Base-by-base conservation (phyloP, 352 stramenopile genomes). In the Phytopythium kandeliae region DNA sequence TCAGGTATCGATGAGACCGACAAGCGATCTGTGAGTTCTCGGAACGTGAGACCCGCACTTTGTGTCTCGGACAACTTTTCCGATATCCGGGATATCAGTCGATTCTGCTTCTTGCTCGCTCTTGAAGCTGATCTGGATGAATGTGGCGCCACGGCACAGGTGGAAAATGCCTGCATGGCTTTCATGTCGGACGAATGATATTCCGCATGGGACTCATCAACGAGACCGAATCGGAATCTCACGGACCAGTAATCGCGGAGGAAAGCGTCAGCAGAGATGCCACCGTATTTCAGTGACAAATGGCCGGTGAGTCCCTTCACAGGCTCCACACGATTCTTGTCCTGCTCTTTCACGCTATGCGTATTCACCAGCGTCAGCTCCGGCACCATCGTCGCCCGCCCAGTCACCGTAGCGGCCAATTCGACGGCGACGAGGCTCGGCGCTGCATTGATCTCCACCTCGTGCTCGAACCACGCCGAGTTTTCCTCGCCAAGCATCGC, bases 271-370 rank as follows among this genome's bases (percentile, higher is more conserved):
- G 77, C 74, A 6, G 61, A 53, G 3, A 72, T 64, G 0, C 76
- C 78, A 50, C 57, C 60, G 30, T 65, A 87, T 22, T 62, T 56
- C 5, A 61, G 67, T 6, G 73, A 74, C 9, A 92, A 58, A 59
- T 92, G 81, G 34, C 77, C 81, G 0, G 73, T 63, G 35, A 88
- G 57, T n/a, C 81, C 81, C 54, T 88, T 89, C n/a, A 89, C 67
- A 25, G 74, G 60, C 25, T 77, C 52, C 10, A 56, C 62, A 3
- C 61, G 62, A 30, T 80, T 54, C 13, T 63, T 60, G 19, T 79
- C 62, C 1, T 35, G 38, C n/a, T 33, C 44, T 15, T 55, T 42
- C 5, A 21, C 16, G 24, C 38, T 41, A 13, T 51, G 47, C 19
- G 63, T 63, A 12, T 49, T 41, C 24, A 69, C 64, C 31, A 52